Base-by-base conservation (phyloP, 306 rosid species). In the Gastrolobium villosum region DNA sequence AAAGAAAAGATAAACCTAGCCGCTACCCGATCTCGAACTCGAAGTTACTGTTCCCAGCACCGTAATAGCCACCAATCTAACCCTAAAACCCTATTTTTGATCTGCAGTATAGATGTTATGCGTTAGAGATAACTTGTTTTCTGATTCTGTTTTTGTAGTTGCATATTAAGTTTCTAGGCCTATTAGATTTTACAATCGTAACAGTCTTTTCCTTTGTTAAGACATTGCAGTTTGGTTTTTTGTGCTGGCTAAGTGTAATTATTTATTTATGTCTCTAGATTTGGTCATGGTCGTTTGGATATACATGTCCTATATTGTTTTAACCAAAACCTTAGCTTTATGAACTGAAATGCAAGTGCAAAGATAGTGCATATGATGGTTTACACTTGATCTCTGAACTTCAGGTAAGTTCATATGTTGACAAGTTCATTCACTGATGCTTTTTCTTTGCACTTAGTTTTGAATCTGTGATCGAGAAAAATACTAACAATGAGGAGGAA, bases 331-430 rank as follows among this genome's bases (percentile, higher is more conserved):
- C 26, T 20, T 20, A 20, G 52, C 3, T 1, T 10, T 0, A 3
- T 45, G 13, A 6, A 37, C 7, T 52, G 10, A 65, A 54, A 32
- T 14, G 2, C n/a, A 41, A 49, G 71, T 81, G 82, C 76, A 44
- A 82, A 75, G 52, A 40, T 65, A 34, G 44, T 70, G 88, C 86
- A 75, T 34, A 59, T 82, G 86, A 84, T 84, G 90, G 69, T 65
- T 76, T 87, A 87, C 90, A 87, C 90, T 87, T 84, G 90, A 87
- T 87, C 88, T 84, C 88, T 87, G 88, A 87, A 87, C 86, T 75
- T 82, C 70, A 87, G 88, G 90, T 87, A 82, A 87, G 90, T 87
- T 81, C 80, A 4, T 10, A 2, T 86, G 86, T 87, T 82, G 88
- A 84, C 86, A 84, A 84, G 76, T 70, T 78, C 54, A 75, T 82